Conservation (phyloP, 2,329 filamentous ascomycete species). For the Penicillium sp. region DNA sequence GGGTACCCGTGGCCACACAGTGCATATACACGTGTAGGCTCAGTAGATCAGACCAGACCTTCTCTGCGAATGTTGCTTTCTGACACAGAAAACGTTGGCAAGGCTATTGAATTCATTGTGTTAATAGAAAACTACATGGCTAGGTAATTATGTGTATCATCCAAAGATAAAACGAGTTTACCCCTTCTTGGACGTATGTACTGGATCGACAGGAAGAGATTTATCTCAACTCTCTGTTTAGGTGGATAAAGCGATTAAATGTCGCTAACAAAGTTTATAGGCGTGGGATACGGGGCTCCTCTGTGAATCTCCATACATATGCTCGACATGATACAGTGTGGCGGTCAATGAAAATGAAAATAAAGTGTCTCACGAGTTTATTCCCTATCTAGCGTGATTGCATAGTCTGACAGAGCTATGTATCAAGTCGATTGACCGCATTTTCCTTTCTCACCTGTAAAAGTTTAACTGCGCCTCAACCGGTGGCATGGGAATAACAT, state of each 20-base stretch:
- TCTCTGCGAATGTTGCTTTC: background rate
- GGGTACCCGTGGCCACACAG: background rate
- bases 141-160: background rate
- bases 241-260: background rate
- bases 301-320: no score
- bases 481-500: background rate
- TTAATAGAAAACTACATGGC: background rate
- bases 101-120: background rate
- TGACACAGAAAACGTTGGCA: background rate
- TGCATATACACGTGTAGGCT: constrained; percentile 3
- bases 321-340: background rate
- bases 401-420: background rate
- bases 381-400: background rate
- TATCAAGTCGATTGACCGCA: background rate
- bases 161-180: background rate
- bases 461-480: background rate
- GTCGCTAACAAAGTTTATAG: no score
- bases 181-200: background rate
- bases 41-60: background rate
- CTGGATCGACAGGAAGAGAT: no score
- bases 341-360: background rate
- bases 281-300: no score
- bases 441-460: background rate
- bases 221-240: background rate
- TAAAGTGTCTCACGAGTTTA: no score